Evolutionary conservation across 2,329 filamentous ascomycete species (phyloP), one percentile per base, ranked within the genome.

Genomic region (Colletotrichum cuscutae): DNA sequence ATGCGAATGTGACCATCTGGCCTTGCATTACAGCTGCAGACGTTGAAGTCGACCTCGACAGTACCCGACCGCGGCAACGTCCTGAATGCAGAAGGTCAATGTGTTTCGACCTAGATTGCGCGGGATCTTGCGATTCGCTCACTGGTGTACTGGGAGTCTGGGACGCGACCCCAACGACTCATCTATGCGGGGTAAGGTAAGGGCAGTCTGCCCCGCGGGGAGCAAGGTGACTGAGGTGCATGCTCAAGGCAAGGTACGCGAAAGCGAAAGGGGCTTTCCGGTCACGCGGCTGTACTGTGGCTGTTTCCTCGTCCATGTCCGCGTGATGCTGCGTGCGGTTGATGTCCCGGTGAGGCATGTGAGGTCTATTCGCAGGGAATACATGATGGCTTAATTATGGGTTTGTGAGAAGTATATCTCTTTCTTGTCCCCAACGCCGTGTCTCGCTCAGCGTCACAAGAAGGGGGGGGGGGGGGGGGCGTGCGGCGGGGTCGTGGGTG

Each of bases 161-260:
- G 15, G 42, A 49, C 42, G 42, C 8, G 8, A 35, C 28, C 26
- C 60, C 60, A 52, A 53, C 42, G 15, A 32, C 12, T 35, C 32
- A 30, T 24, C 26, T 49, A 49, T 63, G 63, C 63, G 52, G 68
- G 62, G 64, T 32, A n/a, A 49, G 8, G 15, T 49, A 42, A 32
- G 35, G 35, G 4, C 13, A n/a, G 42, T 49, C 15, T 22, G 15
- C 42, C 42, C 19, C 42, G 42, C 42, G 42, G 42, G 37, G 32
- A 35, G 11, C 42, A 49, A 9, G 19, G 42, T 49, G 15, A n/a
- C 19, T 49, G 54, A 67, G 56, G 30, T 56, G 63, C 68, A 71
- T 60, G 60, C 9, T 42, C 56, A 49, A 13, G 37, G 63, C 46
- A 60, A 66, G 30, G 30, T 56, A 57, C 42, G 42, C 42, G 42